Evolutionary conservation across 2,329 filamentous ascomycete genomes (phyloP).

Genomic region (Botryotinia convoluta): DNA sequence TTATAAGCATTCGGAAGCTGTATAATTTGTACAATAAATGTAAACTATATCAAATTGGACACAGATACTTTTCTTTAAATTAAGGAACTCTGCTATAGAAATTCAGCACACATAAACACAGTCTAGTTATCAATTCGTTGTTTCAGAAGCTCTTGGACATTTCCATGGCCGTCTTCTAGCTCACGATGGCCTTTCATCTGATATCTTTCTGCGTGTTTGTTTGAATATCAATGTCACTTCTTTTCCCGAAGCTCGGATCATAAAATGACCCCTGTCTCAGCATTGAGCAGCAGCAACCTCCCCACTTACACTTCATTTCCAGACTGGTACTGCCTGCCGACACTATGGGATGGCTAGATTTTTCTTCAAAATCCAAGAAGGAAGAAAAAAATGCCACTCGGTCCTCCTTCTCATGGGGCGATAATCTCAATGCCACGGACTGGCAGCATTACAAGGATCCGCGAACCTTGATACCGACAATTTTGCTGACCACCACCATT

Average conservation of each 20-base stretch:
- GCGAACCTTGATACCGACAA: conserved; percentile 51
- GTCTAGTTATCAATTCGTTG: background rate
- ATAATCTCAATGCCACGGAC: conserved; percentile 47
- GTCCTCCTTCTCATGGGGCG: conserved; percentile 42
- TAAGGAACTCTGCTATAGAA: background rate
- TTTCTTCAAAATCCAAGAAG: conserved; percentile 40
- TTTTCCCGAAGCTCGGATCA: conserved; percentile 15
- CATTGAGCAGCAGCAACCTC: background rate
- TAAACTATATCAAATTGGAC: background rate
- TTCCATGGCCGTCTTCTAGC: background rate
- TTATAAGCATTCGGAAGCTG: conserved; percentile 11
- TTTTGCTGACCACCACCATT: conserved; percentile 54
- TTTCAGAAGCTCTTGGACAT: background rate
- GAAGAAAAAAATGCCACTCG: conserved; percentile 36
- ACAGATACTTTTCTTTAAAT: background rate
- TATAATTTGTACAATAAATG: conserved; percentile 7
- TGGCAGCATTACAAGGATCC: conserved; percentile 56
- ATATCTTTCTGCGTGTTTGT: background rate
- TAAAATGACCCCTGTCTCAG: conserved; percentile 6
- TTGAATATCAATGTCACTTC: background rate
- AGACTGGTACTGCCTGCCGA: conserved; percentile 18
- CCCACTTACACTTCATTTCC: conserved; percentile 5
- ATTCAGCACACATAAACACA: background rate
- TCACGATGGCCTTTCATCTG: background rate
- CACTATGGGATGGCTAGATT: conserved; percentile 50